Base-by-base conservation (phyloP, 2,329 filamentous ascomycete species). In the Ophiocordyceps camponoti-leonardi region DNA sequence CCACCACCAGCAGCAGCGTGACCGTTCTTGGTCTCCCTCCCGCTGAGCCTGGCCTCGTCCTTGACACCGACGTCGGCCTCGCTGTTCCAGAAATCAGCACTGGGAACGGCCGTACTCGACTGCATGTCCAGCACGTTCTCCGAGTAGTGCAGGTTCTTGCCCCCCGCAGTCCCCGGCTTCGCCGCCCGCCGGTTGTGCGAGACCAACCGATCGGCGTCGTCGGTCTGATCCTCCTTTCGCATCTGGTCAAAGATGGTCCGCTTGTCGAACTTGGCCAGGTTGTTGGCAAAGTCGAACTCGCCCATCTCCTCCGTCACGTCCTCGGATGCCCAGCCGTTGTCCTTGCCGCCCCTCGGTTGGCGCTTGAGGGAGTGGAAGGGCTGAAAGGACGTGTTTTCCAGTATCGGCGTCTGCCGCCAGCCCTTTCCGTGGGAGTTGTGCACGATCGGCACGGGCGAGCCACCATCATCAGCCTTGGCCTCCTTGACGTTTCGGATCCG, bases 191-290 rank as follows among this genome's bases (percentile, higher is more conserved):
- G 77, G 59, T 96, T 96, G 64, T 94, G 87, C 46, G 84, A 83
- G 31, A 95, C 88, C 37, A 98, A 65, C n/a, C 90, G 81, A 51
- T 86, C 85, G 45, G 88, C 82, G 47, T 94, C 88, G n/a, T 88
- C 85, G 10, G 90, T 79, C 28, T 78, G 81, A 54, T 96, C 90
- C 47, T 93, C 86, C 52, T 84, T 86, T 48, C 86, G 75, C 61
- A 96, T 92, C 62, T 95, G 82, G 52, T 90, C 83, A 58, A 98
- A 98, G 10, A 96, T 78, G 1, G 80, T 81, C 46, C 82, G 78
- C 66, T 96, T 96, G 67, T 96, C 88, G 55, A 96, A 96, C 57
- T 94, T 94, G 42, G 86, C 88, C 30, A 96, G 71, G 52, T 87
- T 87, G 46, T 79, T 80, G 54, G 85, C 81, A 56, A 96, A 96